Base-by-base conservation (phyloP, 495 filamentous ascomycete species). In the Acidomyces sp. region DNA sequence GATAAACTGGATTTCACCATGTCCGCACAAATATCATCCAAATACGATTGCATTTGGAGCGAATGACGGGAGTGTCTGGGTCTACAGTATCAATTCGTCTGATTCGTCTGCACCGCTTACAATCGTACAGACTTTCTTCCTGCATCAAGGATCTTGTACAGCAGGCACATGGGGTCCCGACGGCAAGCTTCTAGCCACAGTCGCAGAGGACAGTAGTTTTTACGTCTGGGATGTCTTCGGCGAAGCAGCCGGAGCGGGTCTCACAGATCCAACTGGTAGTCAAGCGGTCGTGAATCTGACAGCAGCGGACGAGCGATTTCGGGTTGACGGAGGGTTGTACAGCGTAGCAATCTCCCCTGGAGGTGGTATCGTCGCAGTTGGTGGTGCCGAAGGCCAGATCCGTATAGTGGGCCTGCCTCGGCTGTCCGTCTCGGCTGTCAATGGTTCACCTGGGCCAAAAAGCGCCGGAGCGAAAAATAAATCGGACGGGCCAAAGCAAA, bases 141-240 rank as follows among this genome's bases (percentile, higher is more conserved):
- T 88, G 22, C 90, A 96, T 59, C 92, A 85, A 4, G 79, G 58
- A 7, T 65, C 83, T 9, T 90, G 82, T 55, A 93, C 90, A 1
- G 90, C 92, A 3, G 90, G 92, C 37, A 67, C 82, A 2, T 99
- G 90, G 88, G 78, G 80, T 2, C 70, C 83, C 10, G 85, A 93
- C 59, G 90, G 90, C 40, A 82, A 77, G 13, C 65, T 95, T 19
- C 76, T 99, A 1, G 87, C 81, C 1, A 94, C 87, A 0, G 88
- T 96, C 4, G 75, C 75, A 24, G 88, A 95, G 55, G 90, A 96
- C 55, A 72, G 76, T 18, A 84, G 75, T 46, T 74, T 99, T 49
- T 85, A 85, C 60, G 86, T 93, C 27, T 93, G 83, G 70, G 90
- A 96, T 59, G 80, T 85, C 9, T 93, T 85, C 61, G 84, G 86